Evolutionary conservation across 768 basidiomycete species (phyloP).

Genomic region (Hypsizygus marmoreus): DNA sequence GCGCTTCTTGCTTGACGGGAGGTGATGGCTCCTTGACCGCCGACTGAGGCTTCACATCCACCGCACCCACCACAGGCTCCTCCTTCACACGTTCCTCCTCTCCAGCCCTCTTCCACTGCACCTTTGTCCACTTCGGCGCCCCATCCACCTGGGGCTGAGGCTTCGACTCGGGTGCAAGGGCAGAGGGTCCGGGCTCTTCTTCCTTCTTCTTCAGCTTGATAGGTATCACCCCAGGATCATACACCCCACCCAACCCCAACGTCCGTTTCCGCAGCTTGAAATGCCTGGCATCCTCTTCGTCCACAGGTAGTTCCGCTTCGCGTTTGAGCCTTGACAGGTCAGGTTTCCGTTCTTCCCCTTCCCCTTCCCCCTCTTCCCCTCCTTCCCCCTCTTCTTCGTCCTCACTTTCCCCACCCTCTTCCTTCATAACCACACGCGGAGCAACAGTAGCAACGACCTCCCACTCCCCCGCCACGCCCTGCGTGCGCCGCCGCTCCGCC

Average conservation of each 20-base stretch:
- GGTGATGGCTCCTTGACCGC: not conserved
- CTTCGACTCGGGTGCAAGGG: slow-evolving; percentile 2
- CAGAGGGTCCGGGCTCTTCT: slow-evolving; percentile 23
- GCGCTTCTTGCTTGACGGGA: slow-evolving; percentile 1
- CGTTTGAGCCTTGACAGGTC: slow-evolving; percentile 32
- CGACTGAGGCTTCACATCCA: not conserved
- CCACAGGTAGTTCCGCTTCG: slow-evolving; percentile 37
- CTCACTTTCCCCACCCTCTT: too few species aligned
- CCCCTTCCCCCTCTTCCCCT: too few species aligned
- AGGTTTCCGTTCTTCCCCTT: slow-evolving; percentile 8
- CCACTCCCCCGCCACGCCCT: slow-evolving; percentile 82
- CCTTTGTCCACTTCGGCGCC: slow-evolving; percentile 35
- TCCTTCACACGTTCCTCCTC: slow-evolving; percentile 9
- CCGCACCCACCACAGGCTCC: not conserved
- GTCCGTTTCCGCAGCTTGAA: slow-evolving; percentile 75
- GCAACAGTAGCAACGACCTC: slow-evolving; percentile 50
- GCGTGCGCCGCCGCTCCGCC: slow-evolving; percentile 54
- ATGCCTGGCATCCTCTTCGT: slow-evolving; percentile 55
- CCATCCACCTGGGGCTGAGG: slow-evolving; percentile 15
- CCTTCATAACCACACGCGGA: slow-evolving; percentile 21
- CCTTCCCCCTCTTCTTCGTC: too few species aligned
- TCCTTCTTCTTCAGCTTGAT: slow-evolving; percentile 68
- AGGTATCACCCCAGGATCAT: slow-evolving; percentile 73
- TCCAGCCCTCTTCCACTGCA: slow-evolving; percentile 33
- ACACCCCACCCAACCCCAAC: slow-evolving; percentile 71